Conservation (phyloP, 2,329 filamentous ascomycete genomes). For the Diaporthe destruens region DNA sequence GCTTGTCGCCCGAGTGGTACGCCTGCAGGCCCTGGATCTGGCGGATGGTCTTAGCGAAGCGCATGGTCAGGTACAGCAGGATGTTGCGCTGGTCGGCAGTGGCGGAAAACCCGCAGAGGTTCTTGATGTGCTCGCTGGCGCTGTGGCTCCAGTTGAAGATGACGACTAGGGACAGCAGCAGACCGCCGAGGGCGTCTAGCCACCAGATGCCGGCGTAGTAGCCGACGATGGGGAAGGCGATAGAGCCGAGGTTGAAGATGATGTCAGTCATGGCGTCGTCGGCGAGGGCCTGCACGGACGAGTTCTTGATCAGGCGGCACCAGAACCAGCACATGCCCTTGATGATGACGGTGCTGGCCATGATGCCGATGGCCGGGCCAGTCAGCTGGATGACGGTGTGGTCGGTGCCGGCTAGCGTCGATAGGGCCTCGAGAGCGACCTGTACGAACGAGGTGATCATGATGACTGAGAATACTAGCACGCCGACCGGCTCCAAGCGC, state of each 20-base stretch:
- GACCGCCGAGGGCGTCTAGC: conserved; percentile 83
- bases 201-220: conserved; percentile 85
- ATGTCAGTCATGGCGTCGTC: conserved; percentile 65
- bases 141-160: conserved; percentile 84
- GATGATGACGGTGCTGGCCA: conserved; percentile 84
- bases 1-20: conserved; percentile 87
- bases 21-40: conserved; percentile 88
- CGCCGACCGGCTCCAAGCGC: conserved; percentile 80
- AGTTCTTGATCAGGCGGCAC: conserved; percentile 89
- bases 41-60: conserved; percentile 88
- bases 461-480: conserved; percentile 85
- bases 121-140: conserved; percentile 81
- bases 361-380: conserved; percentile 80
- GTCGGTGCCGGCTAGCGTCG: conserved; percentile 71
- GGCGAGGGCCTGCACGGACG: conserved; percentile 82
- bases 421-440: conserved; percentile 78
- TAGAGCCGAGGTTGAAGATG: conserved; percentile 90
- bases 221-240: conserved; percentile 86
- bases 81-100: conserved; percentile 86
- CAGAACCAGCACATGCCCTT: conserved; percentile 88
- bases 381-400: conserved; percentile 80
- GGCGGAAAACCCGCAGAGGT: conserved; percentile 83
- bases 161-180: conserved; percentile 82
- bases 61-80: conserved; percentile 90
- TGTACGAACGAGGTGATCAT: conserved; percentile 90